These are phyloP conservation scores for Choanephora cucurbitarum DNA, from an alignment of 371 early-diverging fungal genomes.

Conservation along the genomic window DNA sequence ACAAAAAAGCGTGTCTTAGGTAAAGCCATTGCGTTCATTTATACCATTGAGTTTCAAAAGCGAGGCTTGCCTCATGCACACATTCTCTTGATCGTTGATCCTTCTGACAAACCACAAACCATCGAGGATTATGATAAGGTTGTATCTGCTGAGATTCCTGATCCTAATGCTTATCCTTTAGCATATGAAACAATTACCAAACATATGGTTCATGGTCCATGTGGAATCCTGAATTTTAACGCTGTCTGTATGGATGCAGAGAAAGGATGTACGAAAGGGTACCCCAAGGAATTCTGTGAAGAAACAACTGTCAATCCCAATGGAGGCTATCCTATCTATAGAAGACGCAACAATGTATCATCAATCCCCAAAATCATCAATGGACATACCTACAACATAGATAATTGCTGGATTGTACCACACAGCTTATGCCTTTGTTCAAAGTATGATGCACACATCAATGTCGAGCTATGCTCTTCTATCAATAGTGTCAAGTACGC, in stretches of 20 bases:
- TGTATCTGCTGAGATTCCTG: conserved; percentile 3
- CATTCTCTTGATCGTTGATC: conserved; percentile 4
- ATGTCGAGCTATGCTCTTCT: too few species aligned
- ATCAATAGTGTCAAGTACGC: too few species aligned
- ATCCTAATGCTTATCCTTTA: conserved; percentile 19
- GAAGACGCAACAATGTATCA: too few species aligned
- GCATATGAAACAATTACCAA: too few species aligned
- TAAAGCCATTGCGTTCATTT: not conserved
- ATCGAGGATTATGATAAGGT: not conserved
- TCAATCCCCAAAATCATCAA: too few species aligned
- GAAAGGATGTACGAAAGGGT: conserved; percentile 26
- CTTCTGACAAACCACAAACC: not conserved
- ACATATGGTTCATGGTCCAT: too few species aligned
- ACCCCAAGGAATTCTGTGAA: conserved; percentile 16
- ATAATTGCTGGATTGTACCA: too few species aligned
- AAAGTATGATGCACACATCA: too few species aligned
- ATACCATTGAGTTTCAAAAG: conserved; percentile 35
- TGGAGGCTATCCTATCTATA: conserved; percentile 3
- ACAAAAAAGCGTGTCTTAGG: conserved; percentile 24
- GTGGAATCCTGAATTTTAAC: too few species aligned
- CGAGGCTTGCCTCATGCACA: conserved; percentile 23
- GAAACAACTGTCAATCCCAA: conserved; percentile 15
- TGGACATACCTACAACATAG: too few species aligned
- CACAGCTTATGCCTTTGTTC: too few species aligned
- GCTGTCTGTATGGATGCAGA: conserved; percentile 31